These are phyloP conservation scores for Fomitopsis serialis DNA, from an alignment of 768 basidiomycete species.

Conservation along the genomic window DNA sequence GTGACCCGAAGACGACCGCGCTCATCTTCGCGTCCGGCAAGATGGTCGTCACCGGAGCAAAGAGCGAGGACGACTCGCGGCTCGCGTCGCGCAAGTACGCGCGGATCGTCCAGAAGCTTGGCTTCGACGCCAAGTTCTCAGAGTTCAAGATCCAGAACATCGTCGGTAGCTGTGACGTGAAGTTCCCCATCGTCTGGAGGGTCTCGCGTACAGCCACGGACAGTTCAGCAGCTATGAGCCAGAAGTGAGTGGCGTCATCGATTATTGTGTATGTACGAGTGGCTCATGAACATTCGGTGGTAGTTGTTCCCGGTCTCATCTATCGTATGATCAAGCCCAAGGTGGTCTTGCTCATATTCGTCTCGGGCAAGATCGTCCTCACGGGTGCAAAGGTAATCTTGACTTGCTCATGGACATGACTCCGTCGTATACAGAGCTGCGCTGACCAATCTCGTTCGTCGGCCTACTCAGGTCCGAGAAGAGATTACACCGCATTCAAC, in stretches of 20 bases:
- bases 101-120: slow-evolving; percentile 97
- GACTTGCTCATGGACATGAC: not conserved
- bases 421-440: not conserved
- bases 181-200: slow-evolving; percentile 98
- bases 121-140: slow-evolving; percentile 98
- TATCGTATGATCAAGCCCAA: slow-evolving; percentile 99
- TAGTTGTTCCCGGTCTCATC: slow-evolving; percentile 97
- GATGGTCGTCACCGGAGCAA: slow-evolving; percentile 99
- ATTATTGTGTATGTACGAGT: not conserved
- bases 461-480: slow-evolving; percentile 79
- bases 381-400: slow-evolving; percentile 92
- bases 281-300: not conserved
- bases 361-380: slow-evolving; percentile 97
- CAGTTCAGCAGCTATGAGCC: slow-evolving; percentile 98
- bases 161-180: slow-evolving; percentile 96
- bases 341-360: slow-evolving; percentile 97
- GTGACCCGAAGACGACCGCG: slow-evolving; percentile 98
- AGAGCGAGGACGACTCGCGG: slow-evolving; percentile 96
- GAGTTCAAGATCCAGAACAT: slow-evolving; percentile 99
- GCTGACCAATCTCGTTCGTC: slow-evolving; percentile 16
- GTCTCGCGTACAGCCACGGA: slow-evolving; percentile 95
- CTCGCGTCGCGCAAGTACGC: slow-evolving; percentile 98
- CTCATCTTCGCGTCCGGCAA: slow-evolving; percentile 99
- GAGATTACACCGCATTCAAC: slow-evolving; percentile 99
- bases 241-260: slow-evolving; percentile 57